These are phyloP conservation scores for Piedraia hortae DNA, from an alignment of 2,329 filamentous ascomycete genomes.

Conservation along the genomic window DNA sequence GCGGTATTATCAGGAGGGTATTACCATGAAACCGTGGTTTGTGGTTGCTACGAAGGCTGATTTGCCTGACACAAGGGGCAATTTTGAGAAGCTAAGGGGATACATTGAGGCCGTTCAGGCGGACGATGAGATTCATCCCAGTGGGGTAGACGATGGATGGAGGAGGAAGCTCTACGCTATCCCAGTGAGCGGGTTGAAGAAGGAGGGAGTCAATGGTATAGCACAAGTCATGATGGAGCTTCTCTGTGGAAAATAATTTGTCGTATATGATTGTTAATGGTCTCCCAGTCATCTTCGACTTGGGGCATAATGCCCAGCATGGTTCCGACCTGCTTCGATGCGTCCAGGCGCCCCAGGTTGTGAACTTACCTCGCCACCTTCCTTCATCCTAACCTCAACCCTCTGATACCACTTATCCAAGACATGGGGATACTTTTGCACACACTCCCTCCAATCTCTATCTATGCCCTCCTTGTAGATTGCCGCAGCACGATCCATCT, in stretches of 20 bases:
- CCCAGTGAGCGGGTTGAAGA: constrained; percentile 70
- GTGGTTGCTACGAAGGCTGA: constrained; percentile 88
- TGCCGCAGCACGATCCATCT: too few relatives aligned
- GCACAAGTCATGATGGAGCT: constrained; percentile 45
- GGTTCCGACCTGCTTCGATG: too few relatives aligned
- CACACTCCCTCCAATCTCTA: too few relatives aligned
- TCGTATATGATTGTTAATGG: too few relatives aligned
- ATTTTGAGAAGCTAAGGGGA: constrained; percentile 38
- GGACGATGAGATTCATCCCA: constrained; percentile 43
- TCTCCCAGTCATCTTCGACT: too few relatives aligned
- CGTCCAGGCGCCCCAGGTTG: too few relatives aligned
- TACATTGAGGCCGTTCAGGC: constrained; percentile 42
- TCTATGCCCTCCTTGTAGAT: too few relatives aligned
- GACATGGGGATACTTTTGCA: too few relatives aligned
- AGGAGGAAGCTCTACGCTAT: constrained; percentile 31
- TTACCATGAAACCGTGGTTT: constrained; percentile 90
- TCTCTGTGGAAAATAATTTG: constrained; percentile 25
- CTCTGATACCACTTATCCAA: too few relatives aligned
- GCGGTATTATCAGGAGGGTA: constrained; percentile 60
- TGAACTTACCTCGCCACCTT: too few relatives aligned
- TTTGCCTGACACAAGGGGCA: constrained; percentile 46
- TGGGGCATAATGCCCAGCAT: too few relatives aligned
- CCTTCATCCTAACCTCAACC: too few relatives aligned
- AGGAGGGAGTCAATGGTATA: constrained; percentile 53
- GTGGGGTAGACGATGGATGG: constrained; percentile 34